phyloP scores from a whole-genome alignment of 75 land plant genomes.

The Picea sitchensis region DNA sequence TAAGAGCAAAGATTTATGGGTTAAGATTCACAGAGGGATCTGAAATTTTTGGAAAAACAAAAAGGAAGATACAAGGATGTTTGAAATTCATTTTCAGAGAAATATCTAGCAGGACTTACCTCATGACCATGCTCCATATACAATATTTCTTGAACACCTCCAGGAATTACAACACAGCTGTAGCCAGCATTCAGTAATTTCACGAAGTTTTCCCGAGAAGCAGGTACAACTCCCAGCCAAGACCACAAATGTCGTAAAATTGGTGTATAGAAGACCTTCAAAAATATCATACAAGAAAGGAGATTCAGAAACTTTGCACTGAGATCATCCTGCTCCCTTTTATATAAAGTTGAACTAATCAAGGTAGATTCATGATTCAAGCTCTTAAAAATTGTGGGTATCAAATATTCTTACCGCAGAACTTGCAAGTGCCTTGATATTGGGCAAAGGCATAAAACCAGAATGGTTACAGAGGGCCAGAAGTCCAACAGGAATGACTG shows the following conservation, averaged over 20 bases:
- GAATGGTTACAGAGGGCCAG: conserved; percentile 65
- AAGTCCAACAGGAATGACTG: conserved; percentile 86
- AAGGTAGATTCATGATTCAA: not conserved
- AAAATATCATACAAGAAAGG: not conserved
- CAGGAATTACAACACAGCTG: conserved; percentile 37
- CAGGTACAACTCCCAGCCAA: conserved; percentile 45
- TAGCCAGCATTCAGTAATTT: conserved; percentile 26
- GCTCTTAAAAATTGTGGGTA: not conserved
- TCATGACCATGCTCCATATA: conserved; percentile 41
- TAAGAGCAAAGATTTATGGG: too few species aligned
- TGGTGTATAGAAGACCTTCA: conserved; percentile 41
- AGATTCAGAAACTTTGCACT: not conserved
- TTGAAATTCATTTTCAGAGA: too few species aligned
- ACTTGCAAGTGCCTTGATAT: conserved; percentile 85
- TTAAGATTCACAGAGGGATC: too few species aligned
- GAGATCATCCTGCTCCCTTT: not conserved
- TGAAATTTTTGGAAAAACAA: too few species aligned
- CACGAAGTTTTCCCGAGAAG: conserved; percentile 19
- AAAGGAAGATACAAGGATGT: too few species aligned
- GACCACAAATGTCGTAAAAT: conserved; percentile 41
- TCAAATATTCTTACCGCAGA: conserved; percentile 66
- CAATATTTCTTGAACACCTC: conserved; percentile 49
- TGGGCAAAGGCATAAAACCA: conserved; percentile 77
- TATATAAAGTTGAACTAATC: not conserved
- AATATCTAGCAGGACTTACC: conserved; percentile 11